Base-by-base conservation (phyloP, 2,329 filamentous ascomycete species). In the Hymenoscyphus infarciens region DNA sequence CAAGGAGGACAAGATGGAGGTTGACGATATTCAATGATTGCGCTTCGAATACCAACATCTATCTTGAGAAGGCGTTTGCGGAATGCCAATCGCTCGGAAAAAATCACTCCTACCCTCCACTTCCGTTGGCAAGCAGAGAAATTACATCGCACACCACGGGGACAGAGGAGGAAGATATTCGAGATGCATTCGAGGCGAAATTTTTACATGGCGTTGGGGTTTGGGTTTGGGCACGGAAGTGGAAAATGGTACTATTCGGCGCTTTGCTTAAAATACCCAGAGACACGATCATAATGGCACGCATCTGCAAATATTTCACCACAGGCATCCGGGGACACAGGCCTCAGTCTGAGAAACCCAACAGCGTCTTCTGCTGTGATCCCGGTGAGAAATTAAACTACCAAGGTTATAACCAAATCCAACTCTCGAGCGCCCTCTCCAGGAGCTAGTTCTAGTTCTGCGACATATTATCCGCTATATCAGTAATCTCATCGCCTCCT, bases 241-340 rank as follows among this genome's bases (percentile, higher is more conserved):
- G 45, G 45, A 52, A 52, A 52, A 52, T 52, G 19, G 15, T 52
- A 49, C 39, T 13, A 22, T 10, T 13, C 19, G 45, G 45, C 45
- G 45, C 22, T 27, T 52, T 52, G 45, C 8, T 52, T 52, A 52
- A 52, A 52, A 52, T 52, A 52, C 45, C 45, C 45, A 52, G 19
- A 52, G n/a, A 25, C 10, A 22, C 42, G 42, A 52, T 52, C 19
- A 13, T 25, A 25, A 52, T 52, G 19, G 45, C 45, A 52, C 19
- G 19, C 45, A 52, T 25, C 45, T 25, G 45, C 45, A 22, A 25
- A 25, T 13, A 10, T 52, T 52, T 52, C 45, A n/a, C n/a, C n/a
- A n/a, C n/a, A n/a, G n/a, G 19, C 8, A 25, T 22, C 19, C 19
- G 6, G 10, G 45, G 5, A 13, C 45, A 7, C 15, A 22, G 10